phyloP scores from a whole-genome alignment of 2,329 filamentous ascomycete genomes.

The Apiospora koreana region DNA sequence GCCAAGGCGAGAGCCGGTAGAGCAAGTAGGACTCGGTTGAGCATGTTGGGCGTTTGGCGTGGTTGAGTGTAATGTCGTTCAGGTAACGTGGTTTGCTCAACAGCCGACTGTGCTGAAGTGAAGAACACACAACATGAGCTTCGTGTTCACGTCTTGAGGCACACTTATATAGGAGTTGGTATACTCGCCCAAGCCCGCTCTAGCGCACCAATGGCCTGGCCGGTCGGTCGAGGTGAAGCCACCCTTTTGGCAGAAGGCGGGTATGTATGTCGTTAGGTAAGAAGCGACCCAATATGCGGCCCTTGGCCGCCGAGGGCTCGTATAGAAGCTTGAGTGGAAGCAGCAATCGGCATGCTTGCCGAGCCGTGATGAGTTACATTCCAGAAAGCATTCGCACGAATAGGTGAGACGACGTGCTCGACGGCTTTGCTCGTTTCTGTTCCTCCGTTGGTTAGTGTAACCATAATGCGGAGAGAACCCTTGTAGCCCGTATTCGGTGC shows the following conservation, averaged over 20 bases:
- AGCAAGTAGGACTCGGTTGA: not conserved
- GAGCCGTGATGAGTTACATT: not conserved
- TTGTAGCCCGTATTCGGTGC: not conserved
- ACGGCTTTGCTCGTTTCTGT: not conserved
- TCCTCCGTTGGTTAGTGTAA: constrained; percentile 6
- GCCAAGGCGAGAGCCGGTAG: constrained; percentile 4
- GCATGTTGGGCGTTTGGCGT: not conserved
- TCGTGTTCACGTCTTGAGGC: not conserved
- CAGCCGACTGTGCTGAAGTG: not conserved
- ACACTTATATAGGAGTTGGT: not conserved
- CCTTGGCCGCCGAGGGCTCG: not conserved
- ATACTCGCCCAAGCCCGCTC: not conserved
- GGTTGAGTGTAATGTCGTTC: not conserved
- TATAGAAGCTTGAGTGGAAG: not conserved
- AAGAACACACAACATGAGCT: not conserved
- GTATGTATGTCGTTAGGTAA: not conserved
- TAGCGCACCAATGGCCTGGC: not conserved
- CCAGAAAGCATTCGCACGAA: not conserved
- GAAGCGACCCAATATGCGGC: not conserved
- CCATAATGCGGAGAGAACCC: not conserved
- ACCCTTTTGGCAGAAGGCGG: not conserved
- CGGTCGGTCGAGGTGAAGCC: not conserved
- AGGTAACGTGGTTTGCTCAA: not conserved
- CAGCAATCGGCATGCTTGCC: not conserved
- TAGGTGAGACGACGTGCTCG: not conserved